Percentiles rank a stretch among this genome's conserved stretches.
These are phyloP conservation scores for Fusarium annulatum DNA, from an alignment of 2,329 filamentous ascomycete species.

Conservation along the genomic window DNA sequence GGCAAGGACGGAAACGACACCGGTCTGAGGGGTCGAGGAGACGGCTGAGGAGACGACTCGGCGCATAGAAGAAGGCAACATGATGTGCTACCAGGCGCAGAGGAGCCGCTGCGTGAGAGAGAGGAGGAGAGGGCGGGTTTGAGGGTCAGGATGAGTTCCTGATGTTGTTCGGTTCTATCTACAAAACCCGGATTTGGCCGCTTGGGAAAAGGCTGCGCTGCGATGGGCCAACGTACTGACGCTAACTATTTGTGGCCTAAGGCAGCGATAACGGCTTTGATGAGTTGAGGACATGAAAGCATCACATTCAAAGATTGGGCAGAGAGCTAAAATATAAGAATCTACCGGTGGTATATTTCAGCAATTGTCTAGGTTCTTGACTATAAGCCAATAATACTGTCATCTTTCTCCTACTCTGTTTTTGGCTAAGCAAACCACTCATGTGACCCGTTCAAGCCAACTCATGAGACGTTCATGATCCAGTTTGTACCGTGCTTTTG, in stretches of 20 bases:
- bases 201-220: conserved; percentile 51
- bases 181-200: conserved; percentile 53
- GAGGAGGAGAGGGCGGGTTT: conserved; percentile 33
- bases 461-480: neutral
- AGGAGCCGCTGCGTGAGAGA: conserved; percentile 27
- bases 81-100: conserved; percentile 50
- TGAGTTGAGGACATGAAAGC: neutral
- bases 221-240: conserved; percentile 37
- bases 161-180: conserved; percentile 50
- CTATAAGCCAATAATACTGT: no score
- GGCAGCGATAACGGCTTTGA: conserved; percentile 47
- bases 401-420: neutral
- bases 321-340: neutral
- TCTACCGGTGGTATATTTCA: neutral
- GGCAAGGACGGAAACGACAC: conserved; percentile 56
- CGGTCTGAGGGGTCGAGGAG: conserved; percentile 58
- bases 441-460: neutral
- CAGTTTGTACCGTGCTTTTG: neutral
- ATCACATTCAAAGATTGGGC: neutral
- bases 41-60: conserved; percentile 62
- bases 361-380: neutral
- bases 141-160: conserved; percentile 46
- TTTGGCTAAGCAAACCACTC: neutral
- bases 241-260: conserved; percentile 51
- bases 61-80: conserved; percentile 68